Conservation (phyloP, 768 basidiomycete genomes). For the Dacryopinax primogenitus region DNA sequence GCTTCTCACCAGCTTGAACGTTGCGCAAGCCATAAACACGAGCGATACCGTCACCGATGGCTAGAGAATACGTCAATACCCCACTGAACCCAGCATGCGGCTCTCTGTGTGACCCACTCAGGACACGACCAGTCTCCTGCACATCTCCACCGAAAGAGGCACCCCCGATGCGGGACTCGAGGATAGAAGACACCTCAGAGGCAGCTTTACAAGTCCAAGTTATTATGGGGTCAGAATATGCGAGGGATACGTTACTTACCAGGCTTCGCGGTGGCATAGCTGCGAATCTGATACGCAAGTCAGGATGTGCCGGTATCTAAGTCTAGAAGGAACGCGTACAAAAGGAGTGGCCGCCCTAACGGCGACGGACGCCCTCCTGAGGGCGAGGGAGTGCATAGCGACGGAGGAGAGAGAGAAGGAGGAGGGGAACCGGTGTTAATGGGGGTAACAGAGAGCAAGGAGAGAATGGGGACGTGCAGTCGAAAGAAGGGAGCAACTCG, state of each 20-base stretch:
- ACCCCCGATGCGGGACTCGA: conserved; percentile 96
- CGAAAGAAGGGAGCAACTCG: conserved; percentile 12
- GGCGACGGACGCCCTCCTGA: conserved; percentile 6
- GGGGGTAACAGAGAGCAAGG: conserved; percentile 18
- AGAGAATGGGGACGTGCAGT: conserved; percentile 12
- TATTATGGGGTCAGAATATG: conserved; percentile 13
- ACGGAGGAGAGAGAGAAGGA: conserved; percentile 7
- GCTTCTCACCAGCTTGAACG: conserved; percentile 48
- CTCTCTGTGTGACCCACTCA: conserved; percentile 53
- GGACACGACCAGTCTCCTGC: conserved; percentile 96
- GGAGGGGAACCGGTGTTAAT: conserved; percentile 15
- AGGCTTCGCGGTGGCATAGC: conserved; percentile 97
- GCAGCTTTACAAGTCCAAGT: conserved; percentile 47
- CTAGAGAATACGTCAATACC: conserved; percentile 31
- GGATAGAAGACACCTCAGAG: conserved; percentile 97
- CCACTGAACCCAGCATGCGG: conserved; percentile 15
- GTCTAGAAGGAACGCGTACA: not conserved
- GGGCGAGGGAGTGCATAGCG: conserved; percentile 5
- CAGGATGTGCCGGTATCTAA: not conserved
- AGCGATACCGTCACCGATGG: conserved; percentile 99
- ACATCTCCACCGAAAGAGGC: conserved; percentile 82
- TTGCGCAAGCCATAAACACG: conserved; percentile 98
- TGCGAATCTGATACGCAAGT: conserved; percentile 33
- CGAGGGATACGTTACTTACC: conserved; percentile 45
- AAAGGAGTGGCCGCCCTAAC: not conserved